phyloP scores from a whole-genome alignment of 2,329 filamentous ascomycete genomes.

The Graphilbum sp. region DNA sequence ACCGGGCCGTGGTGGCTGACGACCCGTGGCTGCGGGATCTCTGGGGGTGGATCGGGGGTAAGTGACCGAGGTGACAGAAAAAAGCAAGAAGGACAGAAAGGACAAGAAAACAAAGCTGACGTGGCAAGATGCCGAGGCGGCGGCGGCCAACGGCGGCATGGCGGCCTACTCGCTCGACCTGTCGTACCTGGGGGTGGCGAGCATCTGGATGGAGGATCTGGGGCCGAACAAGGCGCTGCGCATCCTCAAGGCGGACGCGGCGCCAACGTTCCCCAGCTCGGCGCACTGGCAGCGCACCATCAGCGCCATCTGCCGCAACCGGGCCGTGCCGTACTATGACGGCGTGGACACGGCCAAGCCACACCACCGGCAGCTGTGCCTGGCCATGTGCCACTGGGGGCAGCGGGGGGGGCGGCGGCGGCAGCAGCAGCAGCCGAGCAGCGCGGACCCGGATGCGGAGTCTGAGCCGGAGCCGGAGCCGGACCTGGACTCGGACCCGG shows the following conservation, averaged over 20 bases:
- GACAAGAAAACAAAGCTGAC: no score
- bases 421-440: no score
- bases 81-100: no score
- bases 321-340: slow-evolving; percentile 29
- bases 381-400: slow-evolving; percentile 61
- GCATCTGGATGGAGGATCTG: slow-evolving; percentile 55
- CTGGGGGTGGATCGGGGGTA: slow-evolving; percentile 62
- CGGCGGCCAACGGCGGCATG: slow-evolving; percentile 54
- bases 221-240: slow-evolving; percentile 25
- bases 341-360: slow-evolving; percentile 33
- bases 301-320: slow-evolving; percentile 44
- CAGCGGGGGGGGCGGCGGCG: slow-evolving; percentile 10
- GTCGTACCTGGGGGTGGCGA: slow-evolving; percentile 57
- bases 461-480: no score
- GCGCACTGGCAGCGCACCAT: slow-evolving; percentile 45
- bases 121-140: slow-evolving; percentile 39
- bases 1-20: slow-evolving; percentile 50
- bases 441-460: not conserved
- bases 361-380: slow-evolving; percentile 56
- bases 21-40: slow-evolving; percentile 60
- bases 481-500: slow-evolving; percentile 16
- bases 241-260: slow-evolving; percentile 6
- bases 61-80: slow-evolving; percentile 11
- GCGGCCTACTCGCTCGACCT: slow-evolving; percentile 50
- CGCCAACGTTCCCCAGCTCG: slow-evolving; percentile 25